Conservation (phyloP, 805 yeast species). For the Saccharomycopsis fibuligera region DNA sequence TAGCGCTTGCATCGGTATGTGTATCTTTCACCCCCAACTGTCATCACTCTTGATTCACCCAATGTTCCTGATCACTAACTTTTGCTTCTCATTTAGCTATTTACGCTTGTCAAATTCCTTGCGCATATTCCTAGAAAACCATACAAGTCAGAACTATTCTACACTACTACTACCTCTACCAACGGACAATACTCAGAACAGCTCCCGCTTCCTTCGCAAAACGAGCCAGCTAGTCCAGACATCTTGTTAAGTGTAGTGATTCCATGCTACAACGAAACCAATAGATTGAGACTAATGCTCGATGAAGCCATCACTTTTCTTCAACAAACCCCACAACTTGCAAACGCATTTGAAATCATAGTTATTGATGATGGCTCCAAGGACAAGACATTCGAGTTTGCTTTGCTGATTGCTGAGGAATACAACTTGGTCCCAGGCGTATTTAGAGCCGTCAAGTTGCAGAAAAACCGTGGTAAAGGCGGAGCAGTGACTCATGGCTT, state of each 20-base stretch:
- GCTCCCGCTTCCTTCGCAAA: conserved; percentile 11
- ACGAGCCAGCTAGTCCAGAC: conserved; percentile 1
- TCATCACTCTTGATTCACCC: too few species aligned
- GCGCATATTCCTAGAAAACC: conserved; percentile 20
- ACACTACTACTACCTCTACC: conserved; percentile 11
- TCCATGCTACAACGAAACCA: conserved; percentile 89
- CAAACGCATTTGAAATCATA: conserved; percentile 59
- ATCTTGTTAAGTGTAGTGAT: conserved; percentile 45
- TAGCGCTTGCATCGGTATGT: too few species aligned
- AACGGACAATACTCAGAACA: conserved; percentile 9
- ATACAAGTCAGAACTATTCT: conserved; percentile 12
- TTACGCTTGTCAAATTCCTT: conserved; percentile 1
- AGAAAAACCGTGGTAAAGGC: conserved; percentile 83
- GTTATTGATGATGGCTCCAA: conserved; percentile 89
- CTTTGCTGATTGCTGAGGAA: conserved; percentile 48
- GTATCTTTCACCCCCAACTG: too few species aligned
- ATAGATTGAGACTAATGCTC: conserved; percentile 64
- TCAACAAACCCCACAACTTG: conserved; percentile 26
- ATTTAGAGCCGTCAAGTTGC: conserved; percentile 65
- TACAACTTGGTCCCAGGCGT: conserved; percentile 47
- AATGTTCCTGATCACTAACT: too few species aligned
- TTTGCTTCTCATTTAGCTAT: background rate
- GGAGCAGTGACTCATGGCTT: conserved; percentile 97
- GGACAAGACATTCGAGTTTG: conserved; percentile 73
- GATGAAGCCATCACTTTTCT: conserved; percentile 60